Evolutionary conservation across 2,329 filamentous ascomycete genomes (phyloP), one percentile per base, ranked within the genome.

Genomic region (Scedosporium aurantiacum): DNA sequence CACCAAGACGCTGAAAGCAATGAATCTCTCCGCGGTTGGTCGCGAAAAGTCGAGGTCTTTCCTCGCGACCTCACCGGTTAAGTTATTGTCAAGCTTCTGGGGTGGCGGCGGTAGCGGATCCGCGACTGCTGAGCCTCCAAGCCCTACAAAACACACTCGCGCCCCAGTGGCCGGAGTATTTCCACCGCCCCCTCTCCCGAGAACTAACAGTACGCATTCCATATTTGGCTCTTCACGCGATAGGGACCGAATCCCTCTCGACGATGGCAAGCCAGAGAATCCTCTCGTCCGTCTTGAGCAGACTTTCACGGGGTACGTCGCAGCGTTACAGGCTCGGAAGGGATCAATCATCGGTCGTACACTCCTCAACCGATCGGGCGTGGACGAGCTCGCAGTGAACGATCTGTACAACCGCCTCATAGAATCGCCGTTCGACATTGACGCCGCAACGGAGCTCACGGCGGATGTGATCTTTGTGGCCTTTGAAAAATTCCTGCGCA

Each of bases 401-500:
- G 91, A 96, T 67, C 78, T 97, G 1, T 97, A 96, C 74, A 96
- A 96, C 70, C 83, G 86, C 40, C 80, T 97, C 14, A 85, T 96
- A 18, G 91, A 96, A 70, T 88, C 88, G 65, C 90, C 91, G 0
- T 87, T 84, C 60, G 91, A 90, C 68, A 81, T 89, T 65, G 88
- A 95, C 60, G 78, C 86, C 8, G 85, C 89, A 1, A 82, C 85
- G 0, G 91, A 96, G 63, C 81, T 90, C 7, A 82, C 86, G 2
- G 85, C 93, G 7, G 91, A 97, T 68, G 86, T 93, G 21, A 81
- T 97, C 4, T 96, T 97, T 69, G 88, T 89, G 27, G 89, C 92
- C 0, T 97, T 97, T 70, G 92, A 97, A 71, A 97, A 95, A 64
- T 97, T 97, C 67, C 77, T 97, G 63, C 86, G 85, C 63, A 87